A percentile compares a stretch with the other conserved stretches of the same genome.
phyloP scores from a whole-genome alignment of 441 rosid species.

The Bruguiera hainesii region DNA sequence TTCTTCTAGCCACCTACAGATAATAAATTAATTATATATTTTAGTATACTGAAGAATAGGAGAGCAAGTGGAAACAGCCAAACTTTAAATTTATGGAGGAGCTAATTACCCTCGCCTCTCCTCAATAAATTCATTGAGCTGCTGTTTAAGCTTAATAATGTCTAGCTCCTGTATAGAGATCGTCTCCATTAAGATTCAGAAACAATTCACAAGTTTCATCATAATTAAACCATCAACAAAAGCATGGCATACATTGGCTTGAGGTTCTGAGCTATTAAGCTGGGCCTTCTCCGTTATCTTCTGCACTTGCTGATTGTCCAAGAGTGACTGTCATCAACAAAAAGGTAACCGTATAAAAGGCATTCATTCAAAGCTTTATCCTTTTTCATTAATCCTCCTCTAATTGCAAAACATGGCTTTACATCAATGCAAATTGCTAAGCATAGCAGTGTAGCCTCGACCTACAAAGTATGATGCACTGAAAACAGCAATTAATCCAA shows the following conservation, averaged over 20 bases:
- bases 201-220: neutral
- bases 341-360: neutral
- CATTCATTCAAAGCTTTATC: no score
- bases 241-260: constrained; percentile 47
- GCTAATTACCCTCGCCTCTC: no score
- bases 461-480: no score
- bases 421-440: no score
- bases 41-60: neutral
- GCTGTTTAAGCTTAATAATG: neutral
- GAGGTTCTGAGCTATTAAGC: constrained; percentile 46
- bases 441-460: no score
- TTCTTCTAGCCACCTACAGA: constrained; percentile 84
- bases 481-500: neutral
- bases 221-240: constrained; percentile 11
- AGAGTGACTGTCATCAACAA: constrained; percentile 56
- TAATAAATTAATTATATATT: neutral
- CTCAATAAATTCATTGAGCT: neutral
- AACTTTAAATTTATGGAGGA: neutral
- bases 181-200: neutral
- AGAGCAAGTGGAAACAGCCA: neutral
- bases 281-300: constrained; percentile 68
- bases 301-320: constrained; percentile 73
- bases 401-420: no score
- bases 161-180: neutral
- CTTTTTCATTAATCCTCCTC: no score